These are phyloP conservation scores for Cyberlindnera xishuangbannaensis DNA, from an alignment of 805 yeast genomes.

Conservation along the genomic window DNA sequence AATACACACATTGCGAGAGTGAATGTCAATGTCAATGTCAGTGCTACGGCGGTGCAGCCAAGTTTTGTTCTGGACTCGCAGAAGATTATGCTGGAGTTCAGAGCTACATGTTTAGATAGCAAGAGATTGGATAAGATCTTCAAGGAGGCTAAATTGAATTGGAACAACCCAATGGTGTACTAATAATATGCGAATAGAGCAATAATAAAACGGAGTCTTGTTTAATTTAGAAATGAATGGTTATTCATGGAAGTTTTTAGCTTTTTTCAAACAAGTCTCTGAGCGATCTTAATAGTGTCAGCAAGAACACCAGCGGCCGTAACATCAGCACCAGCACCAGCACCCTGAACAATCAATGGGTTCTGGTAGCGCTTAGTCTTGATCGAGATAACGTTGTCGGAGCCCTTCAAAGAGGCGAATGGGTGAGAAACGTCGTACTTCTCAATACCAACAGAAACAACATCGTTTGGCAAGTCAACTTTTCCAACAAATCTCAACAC, in stretches of 20 bases:
- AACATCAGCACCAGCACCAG: conserved; percentile 83
- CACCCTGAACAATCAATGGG: conserved; percentile 96
- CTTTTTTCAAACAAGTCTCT: conserved; percentile 46
- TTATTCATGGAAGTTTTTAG: no score
- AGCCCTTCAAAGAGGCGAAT: conserved; percentile 91
- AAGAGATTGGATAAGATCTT: conserved; percentile 46
- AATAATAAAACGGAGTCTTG: no score
- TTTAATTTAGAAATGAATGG: no score
- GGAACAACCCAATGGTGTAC: conserved; percentile 19
- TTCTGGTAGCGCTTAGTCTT: conserved; percentile 87
- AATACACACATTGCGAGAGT: conserved; percentile 75
- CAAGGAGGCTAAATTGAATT: conserved; percentile 48
- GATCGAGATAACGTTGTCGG: conserved; percentile 92
- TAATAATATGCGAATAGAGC: neutral
- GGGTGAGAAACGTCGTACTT: conserved; percentile 89
- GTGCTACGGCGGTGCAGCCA: conserved; percentile 27
- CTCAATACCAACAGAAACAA: conserved; percentile 80
- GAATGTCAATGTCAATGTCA: conserved; percentile 38
- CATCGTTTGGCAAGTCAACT: conserved; percentile 67
- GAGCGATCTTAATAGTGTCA: conserved; percentile 87
- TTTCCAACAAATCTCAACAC: conserved; percentile 92
- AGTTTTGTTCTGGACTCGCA: conserved; percentile 55
- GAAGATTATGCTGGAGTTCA: conserved; percentile 63
- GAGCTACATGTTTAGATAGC: conserved; percentile 52
- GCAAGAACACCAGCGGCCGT: conserved; percentile 90